These are phyloP conservation scores for Phytophthora tentaculata DNA, from an alignment of 352 stramenopile genomes.

Conservation along the genomic window DNA sequence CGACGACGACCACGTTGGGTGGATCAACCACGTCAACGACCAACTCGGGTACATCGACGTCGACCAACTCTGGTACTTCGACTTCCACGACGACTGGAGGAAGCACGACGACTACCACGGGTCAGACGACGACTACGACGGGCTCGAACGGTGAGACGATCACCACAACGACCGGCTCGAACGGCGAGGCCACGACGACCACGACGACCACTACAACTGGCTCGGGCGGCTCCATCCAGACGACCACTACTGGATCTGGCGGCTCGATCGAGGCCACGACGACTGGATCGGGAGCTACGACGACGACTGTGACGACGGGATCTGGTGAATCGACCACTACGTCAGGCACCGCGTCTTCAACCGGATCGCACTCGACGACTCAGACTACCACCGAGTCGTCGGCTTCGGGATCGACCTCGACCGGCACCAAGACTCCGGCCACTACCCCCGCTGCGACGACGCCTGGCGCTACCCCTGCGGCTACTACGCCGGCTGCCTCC, in stretches of 20 bases:
- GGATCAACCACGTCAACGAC: slow-evolving; percentile 15
- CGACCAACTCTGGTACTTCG: slow-evolving; percentile 9
- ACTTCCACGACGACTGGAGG: slow-evolving; percentile 14
- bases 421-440: slow-evolving; percentile 17
- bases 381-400: slow-evolving; percentile 19
- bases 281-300: slow-evolving; percentile 25
- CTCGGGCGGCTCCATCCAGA: slow-evolving; percentile 12
- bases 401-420: slow-evolving; percentile 13
- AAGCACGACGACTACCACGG: slow-evolving; percentile 18
- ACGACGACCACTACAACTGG: slow-evolving; percentile 23
- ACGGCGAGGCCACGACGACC: slow-evolving; percentile 17
- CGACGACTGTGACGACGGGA: slow-evolving; percentile 23
- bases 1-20: not conserved
- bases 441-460: slow-evolving; percentile 29
- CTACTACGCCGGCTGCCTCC: slow-evolving; percentile 25
- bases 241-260: slow-evolving; percentile 26
- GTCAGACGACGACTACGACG: slow-evolving; percentile 12
- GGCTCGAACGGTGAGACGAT: slow-evolving; percentile 23
- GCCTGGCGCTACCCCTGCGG: slow-evolving; percentile 23
- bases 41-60: slow-evolving; percentile 3
- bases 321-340: slow-evolving; percentile 24
- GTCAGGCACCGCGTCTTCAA: slow-evolving; percentile 1
- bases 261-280: slow-evolving; percentile 22
- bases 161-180: slow-evolving; percentile 23
- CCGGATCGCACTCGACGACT: slow-evolving; percentile 15